These are phyloP conservation scores for Gracilaria gracilis DNA, from an alignment of 23 red algal species.

Conservation along the genomic window DNA sequence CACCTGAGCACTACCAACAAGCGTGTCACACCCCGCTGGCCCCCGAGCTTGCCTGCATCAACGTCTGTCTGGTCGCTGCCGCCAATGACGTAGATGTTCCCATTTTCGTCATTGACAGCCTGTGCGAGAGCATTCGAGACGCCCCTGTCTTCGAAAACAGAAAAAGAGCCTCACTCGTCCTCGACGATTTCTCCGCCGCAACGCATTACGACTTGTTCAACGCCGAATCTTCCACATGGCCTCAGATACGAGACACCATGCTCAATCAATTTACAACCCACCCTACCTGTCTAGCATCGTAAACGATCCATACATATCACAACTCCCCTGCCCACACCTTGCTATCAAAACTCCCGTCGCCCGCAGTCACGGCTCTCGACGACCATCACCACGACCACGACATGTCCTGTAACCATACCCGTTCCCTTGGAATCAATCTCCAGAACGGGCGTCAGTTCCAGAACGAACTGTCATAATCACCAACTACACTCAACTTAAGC, in stretches of 20 bases:
- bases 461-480: not conserved
- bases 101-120: not conserved
- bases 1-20: constrained; percentile 9
- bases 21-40: constrained; percentile 37
- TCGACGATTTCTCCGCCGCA: not conserved
- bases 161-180: not conserved
- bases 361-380: not conserved
- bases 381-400: too few species aligned
- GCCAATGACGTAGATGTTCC: constrained; percentile 28
- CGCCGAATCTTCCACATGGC: not conserved
- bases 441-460: not conserved
- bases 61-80: constrained; percentile 23
- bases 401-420: not conserved
- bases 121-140: constrained; percentile 11
- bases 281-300: not conserved
- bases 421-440: not conserved
- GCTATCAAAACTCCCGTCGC: too few species aligned
- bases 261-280: not conserved
- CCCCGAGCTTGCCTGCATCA: not conserved
- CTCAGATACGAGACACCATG: not conserved
- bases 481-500: not conserved
- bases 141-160: not conserved
- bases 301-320: not conserved
- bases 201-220: constrained; percentile 24
- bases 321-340: too few species aligned